These are phyloP conservation scores for Fusarium sp. DNA, from an alignment of 2,329 filamentous ascomycete species.

Conservation along the genomic window DNA sequence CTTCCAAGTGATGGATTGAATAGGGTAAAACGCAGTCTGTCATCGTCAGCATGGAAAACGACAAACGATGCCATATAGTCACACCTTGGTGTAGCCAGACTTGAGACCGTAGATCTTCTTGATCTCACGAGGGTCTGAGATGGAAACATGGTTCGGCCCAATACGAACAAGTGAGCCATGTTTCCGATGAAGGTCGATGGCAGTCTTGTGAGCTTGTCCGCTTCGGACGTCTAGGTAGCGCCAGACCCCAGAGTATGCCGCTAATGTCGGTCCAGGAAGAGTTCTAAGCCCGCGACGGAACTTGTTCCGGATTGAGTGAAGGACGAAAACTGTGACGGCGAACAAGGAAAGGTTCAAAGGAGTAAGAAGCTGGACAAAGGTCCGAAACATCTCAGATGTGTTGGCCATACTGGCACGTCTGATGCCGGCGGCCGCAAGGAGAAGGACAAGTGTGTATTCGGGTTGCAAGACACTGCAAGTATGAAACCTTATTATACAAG, in stretches of 20 bases:
- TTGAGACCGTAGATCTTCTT: conserved; percentile 29
- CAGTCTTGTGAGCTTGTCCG: background rate
- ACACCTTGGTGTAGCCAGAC: conserved; percentile 25
- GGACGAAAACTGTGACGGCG: background rate
- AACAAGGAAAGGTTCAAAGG: background rate
- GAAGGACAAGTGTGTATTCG: background rate
- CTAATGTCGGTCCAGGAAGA: background rate
- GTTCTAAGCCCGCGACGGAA: background rate
- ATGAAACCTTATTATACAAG: background rate
- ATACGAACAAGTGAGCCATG: background rate
- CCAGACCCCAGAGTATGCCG: background rate
- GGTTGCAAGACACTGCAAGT: background rate
- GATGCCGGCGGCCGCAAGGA: background rate
- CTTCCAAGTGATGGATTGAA: background rate
- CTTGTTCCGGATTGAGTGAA: background rate
- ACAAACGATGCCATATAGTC: background rate
- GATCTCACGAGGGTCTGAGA: conserved; percentile 22
- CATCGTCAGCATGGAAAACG: background rate
- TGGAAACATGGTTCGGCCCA: conserved; percentile 21
- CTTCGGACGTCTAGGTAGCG: background rate
- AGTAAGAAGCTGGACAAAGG: background rate
- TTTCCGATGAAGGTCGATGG: background rate
- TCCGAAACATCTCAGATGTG: background rate
- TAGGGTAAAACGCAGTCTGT: background rate
- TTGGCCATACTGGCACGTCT: background rate